Percentiles rank a stretch among this genome's conserved stretches.
Conservation (phyloP, 768 basidiomycete genomes). For the Dacryopinax primogenitus region DNA sequence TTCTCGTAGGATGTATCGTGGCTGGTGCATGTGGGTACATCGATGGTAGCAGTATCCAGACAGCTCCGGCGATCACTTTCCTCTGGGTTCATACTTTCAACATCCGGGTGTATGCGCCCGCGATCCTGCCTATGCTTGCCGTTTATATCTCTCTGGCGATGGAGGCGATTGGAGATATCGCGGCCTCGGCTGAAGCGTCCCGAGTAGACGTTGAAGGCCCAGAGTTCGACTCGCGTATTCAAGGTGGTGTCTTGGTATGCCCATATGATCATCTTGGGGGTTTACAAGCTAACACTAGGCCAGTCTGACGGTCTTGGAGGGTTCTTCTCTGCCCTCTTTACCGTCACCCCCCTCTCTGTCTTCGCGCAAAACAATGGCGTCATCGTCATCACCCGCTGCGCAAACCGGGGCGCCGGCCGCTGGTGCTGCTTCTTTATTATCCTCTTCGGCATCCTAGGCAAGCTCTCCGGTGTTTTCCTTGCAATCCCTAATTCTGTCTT, state of each 20-base stretch:
- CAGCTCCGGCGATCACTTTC: constrained; percentile 69
- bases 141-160: constrained; percentile 59
- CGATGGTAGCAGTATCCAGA: constrained; percentile 46
- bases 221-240: constrained; percentile 69
- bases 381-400: constrained; percentile 73
- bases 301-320: constrained; percentile 71
- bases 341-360: constrained; percentile 64
- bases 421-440: constrained; percentile 73
- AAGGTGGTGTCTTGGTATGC: constrained; percentile 61
- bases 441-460: constrained; percentile 66
- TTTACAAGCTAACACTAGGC: neutral
- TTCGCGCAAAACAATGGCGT: constrained; percentile 42
- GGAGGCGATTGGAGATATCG: constrained; percentile 79
- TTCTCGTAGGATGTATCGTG: constrained; percentile 67
- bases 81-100: constrained; percentile 73
- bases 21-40: constrained; percentile 71
- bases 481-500: constrained; percentile 73
- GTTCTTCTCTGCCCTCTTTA: constrained; percentile 66
- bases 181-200: constrained; percentile 71
- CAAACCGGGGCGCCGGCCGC: constrained; percentile 62
- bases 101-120: constrained; percentile 59
- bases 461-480: constrained; percentile 71
- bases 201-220: constrained; percentile 56
- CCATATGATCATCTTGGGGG: neutral
- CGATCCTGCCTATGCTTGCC: constrained; percentile 47